A percentile compares a stretch with the other conserved stretches of the same genome.
These are phyloP conservation scores for Monilinia fructicola DNA, from an alignment of 2,329 filamentous ascomycete species.

Conservation along the genomic window DNA sequence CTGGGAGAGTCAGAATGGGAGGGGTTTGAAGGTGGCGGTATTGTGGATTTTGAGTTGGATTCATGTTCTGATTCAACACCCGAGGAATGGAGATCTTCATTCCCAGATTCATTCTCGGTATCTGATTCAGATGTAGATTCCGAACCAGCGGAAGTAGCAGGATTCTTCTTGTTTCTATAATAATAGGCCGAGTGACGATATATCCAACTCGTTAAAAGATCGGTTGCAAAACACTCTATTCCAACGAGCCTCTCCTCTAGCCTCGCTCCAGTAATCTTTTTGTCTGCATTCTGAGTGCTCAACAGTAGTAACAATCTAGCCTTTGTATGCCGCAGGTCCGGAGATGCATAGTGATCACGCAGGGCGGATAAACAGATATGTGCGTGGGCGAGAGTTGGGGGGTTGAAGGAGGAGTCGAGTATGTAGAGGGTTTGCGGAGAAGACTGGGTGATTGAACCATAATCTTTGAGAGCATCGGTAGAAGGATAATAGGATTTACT, in stretches of 20 bases:
- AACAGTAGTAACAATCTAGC: constrained; percentile 57
- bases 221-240: constrained; percentile 67
- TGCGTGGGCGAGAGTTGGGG: constrained; percentile 61
- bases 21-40: neutral
- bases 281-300: constrained; percentile 65
- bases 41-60: constrained; percentile 18
- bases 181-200: constrained; percentile 39
- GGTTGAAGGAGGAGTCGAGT: constrained; percentile 69
- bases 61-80: neutral
- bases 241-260: constrained; percentile 68
- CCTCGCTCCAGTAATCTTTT: constrained; percentile 63
- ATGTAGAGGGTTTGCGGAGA: constrained; percentile 50
- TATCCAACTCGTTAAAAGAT: constrained; percentile 42
- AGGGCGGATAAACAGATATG: constrained; percentile 55
- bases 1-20: neutral
- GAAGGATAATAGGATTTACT: neutral
- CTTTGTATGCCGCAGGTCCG: constrained; percentile 31
- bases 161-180: constrained; percentile 20
- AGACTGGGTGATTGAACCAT: constrained; percentile 2
- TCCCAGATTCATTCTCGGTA: neutral
- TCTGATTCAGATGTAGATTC: neutral
- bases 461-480: neutral
- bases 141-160: too few relatives aligned
- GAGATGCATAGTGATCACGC: constrained; percentile 18
- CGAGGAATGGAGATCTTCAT: neutral